These are phyloP conservation scores for Canavalia gladiata DNA, from an alignment of 306 rosid genomes.

Conservation along the genomic window DNA sequence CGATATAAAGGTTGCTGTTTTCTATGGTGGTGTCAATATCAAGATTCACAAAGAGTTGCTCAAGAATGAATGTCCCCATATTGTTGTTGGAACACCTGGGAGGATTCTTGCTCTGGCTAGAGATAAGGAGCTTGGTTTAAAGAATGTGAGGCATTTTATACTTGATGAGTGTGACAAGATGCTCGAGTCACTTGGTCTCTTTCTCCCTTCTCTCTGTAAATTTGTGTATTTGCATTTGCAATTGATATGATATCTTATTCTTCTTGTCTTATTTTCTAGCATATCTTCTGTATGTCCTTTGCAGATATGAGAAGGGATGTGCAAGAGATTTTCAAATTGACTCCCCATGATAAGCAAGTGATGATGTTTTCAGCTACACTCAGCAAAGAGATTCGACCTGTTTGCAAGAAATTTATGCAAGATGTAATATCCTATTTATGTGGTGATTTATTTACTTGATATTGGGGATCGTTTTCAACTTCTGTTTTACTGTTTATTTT, in stretches of 20 bases:
- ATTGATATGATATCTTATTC: not conserved
- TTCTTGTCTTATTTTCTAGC: conserved; percentile 22
- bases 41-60: conserved; percentile 78
- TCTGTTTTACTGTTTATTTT: conserved; percentile 13
- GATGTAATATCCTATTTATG: conserved; percentile 64
- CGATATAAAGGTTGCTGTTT: conserved; percentile 68
- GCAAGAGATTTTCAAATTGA: conserved; percentile 76
- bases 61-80: conserved; percentile 78
- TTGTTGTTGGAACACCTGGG: conserved; percentile 90
- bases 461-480: not conserved
- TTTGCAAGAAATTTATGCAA: conserved; percentile 91
- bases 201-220: conserved; percentile 18
- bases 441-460: conserved; percentile 21
- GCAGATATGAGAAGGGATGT: conserved; percentile 84
- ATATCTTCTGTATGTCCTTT: conserved; percentile 25
- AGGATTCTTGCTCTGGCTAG: conserved; percentile 73
- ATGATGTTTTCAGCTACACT: conserved; percentile 90
- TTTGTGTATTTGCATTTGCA: not conserved
- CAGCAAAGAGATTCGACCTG: conserved; percentile 82
- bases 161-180: conserved; percentile 90
- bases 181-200: conserved; percentile 81
- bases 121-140: conserved; percentile 77
- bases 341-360: conserved; percentile 88
- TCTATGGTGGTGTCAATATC: conserved; percentile 75
- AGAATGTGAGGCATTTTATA: conserved; percentile 83